These are phyloP conservation scores for Arthroderma sp. DNA, from an alignment of 2,329 filamentous ascomycete genomes.

Conservation along the genomic window DNA sequence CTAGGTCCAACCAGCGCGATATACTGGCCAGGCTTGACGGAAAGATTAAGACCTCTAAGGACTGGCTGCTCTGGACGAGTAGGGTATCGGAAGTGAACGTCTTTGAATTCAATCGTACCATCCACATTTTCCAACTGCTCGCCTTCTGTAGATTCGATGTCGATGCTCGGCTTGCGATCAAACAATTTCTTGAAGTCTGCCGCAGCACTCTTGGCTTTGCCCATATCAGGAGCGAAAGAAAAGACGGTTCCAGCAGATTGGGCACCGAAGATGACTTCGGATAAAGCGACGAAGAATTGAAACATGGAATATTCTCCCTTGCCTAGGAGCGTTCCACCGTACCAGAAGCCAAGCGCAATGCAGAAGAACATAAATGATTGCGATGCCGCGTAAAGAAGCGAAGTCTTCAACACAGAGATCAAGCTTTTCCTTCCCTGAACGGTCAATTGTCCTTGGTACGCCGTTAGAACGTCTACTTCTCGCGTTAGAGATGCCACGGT, in stretches of 20 bases:
- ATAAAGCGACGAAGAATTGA: slow-evolving; percentile 87
- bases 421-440: slow-evolving; percentile 55
- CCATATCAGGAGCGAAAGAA: slow-evolving; percentile 83
- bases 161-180: slow-evolving; percentile 68
- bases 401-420: slow-evolving; percentile 62
- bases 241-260: slow-evolving; percentile 86
- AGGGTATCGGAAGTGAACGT: slow-evolving; percentile 90
- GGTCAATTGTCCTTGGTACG: slow-evolving; percentile 57
- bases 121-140: slow-evolving; percentile 50
- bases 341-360: slow-evolving; percentile 86
- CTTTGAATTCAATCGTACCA: slow-evolving; percentile 73
- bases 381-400: slow-evolving; percentile 65
- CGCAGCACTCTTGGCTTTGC: slow-evolving; percentile 78
- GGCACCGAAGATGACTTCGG: slow-evolving; percentile 75
- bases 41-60: slow-evolving; percentile 61
- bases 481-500: slow-evolving; percentile 85
- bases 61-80: slow-evolving; percentile 87
- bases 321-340: slow-evolving; percentile 65
- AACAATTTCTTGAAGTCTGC: slow-evolving; percentile 69
- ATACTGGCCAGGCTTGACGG: slow-evolving; percentile 35
- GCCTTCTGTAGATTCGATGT: slow-evolving; percentile 64
- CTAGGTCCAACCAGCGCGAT: slow-evolving; percentile 80
- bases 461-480: slow-evolving; percentile 62
- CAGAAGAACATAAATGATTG: slow-evolving; percentile 75
- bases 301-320: slow-evolving; percentile 60